phyloP scores from a whole-genome alignment of 345 rosid genomes.

The Linum tenue region DNA sequence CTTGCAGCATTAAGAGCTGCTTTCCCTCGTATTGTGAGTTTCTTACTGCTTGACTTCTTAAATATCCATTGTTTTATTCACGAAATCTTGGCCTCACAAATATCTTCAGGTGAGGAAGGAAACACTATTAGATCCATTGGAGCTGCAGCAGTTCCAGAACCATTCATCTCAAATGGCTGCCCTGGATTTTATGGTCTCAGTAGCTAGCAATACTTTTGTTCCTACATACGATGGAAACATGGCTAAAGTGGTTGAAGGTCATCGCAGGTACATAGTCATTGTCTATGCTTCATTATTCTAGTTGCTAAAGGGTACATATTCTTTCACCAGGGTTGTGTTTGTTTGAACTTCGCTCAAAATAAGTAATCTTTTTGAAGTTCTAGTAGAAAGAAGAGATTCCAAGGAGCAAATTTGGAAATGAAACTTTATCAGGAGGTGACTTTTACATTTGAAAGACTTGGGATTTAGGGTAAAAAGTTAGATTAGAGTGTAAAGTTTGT shows the following conservation, averaged over 20 bases:
- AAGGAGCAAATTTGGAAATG: no score
- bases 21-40: constrained; percentile 81
- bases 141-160: constrained; percentile 77
- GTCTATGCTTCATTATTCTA: background rate
- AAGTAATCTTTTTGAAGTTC: no score
- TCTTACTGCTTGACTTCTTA: background rate
- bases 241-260: constrained; percentile 99
- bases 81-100: constrained; percentile 14
- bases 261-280: constrained; percentile 53
- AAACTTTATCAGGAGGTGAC: no score
- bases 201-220: constrained; percentile 79
- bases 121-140: constrained; percentile 58
- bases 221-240: constrained; percentile 96
- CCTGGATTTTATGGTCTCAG: constrained; percentile 84
- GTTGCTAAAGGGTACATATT: background rate
- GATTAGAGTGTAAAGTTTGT: no score
- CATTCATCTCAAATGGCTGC: constrained; percentile 99
- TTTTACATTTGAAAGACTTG: no score
- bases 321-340: background rate
- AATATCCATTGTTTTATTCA: constrained; percentile 8
- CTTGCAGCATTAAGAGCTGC: constrained; percentile 63
- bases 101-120: constrained; percentile 77
- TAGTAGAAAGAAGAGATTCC: no score
- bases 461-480: no score
- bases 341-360: no score